These are phyloP conservation scores for Nemania sp. DNA, from an alignment of 2,329 filamentous ascomycete genomes.

Conservation along the genomic window DNA sequence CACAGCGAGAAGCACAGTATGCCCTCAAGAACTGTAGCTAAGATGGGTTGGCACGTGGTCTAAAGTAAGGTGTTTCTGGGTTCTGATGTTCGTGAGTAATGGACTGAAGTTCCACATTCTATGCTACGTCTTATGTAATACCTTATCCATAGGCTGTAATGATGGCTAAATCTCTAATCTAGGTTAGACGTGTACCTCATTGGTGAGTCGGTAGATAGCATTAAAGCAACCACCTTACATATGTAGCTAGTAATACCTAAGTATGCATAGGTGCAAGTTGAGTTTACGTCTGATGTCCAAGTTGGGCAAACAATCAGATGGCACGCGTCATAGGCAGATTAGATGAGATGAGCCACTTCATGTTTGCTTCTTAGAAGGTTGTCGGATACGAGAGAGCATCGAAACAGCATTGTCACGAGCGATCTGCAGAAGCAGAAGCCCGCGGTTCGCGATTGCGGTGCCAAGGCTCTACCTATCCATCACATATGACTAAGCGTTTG, in stretches of 20 bases:
- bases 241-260: no score
- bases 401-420: constrained; percentile 11
- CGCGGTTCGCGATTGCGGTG: constrained; percentile 18
- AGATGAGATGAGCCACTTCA: not conserved
- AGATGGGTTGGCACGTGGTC: not conserved
- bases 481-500: not conserved
- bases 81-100: not conserved
- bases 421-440: constrained; percentile 20
- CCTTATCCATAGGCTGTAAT: not conserved
- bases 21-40: not conserved
- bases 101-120: not conserved
- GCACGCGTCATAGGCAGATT: not conserved
- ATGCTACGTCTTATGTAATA: not conserved
- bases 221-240: no score
- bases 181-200: no score
- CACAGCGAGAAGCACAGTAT: constrained; percentile 10
- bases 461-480: constrained; percentile 12
- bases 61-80: not conserved
- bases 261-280: no score
- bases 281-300: not conserved
- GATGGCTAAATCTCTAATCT: no score
- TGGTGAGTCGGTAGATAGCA: no score
- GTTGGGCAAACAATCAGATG: not conserved
- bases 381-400: constrained; percentile 12
- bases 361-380: not conserved